A percentile compares a stretch with the other conserved stretches of the same genome.
Conservation (phyloP, 1,284 basidiomycete species). For the Malassezia dermatis region DNA sequence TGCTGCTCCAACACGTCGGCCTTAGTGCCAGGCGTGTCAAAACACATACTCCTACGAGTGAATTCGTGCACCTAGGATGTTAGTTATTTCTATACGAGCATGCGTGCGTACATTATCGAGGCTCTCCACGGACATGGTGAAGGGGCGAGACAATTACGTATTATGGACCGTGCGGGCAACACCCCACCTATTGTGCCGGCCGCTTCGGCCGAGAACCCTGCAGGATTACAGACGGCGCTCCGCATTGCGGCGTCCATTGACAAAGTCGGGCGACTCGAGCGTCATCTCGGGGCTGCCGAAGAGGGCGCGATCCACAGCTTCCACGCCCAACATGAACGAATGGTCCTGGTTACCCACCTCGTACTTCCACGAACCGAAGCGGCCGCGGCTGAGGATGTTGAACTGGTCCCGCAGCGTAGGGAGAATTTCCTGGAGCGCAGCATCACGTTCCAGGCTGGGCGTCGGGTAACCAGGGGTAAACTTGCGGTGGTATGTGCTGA, state of each 20-base stretch:
- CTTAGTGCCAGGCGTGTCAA: slow-evolving; percentile 25
- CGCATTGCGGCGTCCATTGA: slow-evolving; percentile 51
- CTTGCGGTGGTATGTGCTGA: slow-evolving; percentile 52
- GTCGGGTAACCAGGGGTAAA: slow-evolving; percentile 53
- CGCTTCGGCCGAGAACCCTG: neutral
- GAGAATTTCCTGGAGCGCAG: slow-evolving; percentile 50
- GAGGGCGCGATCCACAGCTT: slow-evolving; percentile 52
- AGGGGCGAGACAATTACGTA: neutral
- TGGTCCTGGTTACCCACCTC: slow-evolving; percentile 54
- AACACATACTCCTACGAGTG: slow-evolving; percentile 8
- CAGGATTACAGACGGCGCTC: slow-evolving; percentile 46
- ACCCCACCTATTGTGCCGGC: neutral
- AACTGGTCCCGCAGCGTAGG: slow-evolving; percentile 50
- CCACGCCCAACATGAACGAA: slow-evolving; percentile 53
- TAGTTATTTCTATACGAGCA: neutral
- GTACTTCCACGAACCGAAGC: slow-evolving; percentile 55
- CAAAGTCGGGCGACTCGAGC: slow-evolving; percentile 51
- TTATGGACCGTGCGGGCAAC: neutral
- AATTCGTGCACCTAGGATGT: neutral
- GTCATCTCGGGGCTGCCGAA: slow-evolving; percentile 52
- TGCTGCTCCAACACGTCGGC: slow-evolving; percentile 34
- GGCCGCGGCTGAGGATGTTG: slow-evolving; percentile 51
- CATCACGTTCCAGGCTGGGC: slow-evolving; percentile 51
- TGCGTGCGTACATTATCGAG: neutral
- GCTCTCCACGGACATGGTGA: neutral